Percentiles rank a stretch among this genome's conserved stretches.
These are phyloP conservation scores for Leccinellum luteum DNA, from an alignment of 768 basidiomycete genomes.

Conservation along the genomic window DNA sequence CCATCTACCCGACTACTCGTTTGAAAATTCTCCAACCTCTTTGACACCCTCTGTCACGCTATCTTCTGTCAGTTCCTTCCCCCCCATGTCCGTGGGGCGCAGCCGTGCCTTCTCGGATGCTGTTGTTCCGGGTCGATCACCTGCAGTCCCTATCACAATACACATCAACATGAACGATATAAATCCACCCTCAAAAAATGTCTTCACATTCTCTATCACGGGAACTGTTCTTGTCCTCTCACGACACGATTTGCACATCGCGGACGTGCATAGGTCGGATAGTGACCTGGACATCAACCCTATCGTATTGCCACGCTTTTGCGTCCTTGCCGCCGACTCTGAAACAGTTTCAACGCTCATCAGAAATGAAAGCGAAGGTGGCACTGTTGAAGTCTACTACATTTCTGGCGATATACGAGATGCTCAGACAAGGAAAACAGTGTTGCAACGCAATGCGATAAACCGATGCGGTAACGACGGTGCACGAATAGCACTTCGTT, in stretches of 20 bases:
- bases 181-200: constrained; percentile 58
- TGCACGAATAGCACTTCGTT: constrained; percentile 54
- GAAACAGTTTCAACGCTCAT: constrained; percentile 59
- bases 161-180: constrained; percentile 83
- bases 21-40: constrained; percentile 61
- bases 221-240: constrained; percentile 64
- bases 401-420: constrained; percentile 55
- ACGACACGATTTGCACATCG: constrained; percentile 30
- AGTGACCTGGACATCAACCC: constrained; percentile 42
- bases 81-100: constrained; percentile 30
- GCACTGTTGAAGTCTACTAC: constrained; percentile 61
- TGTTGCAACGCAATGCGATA: constrained; percentile 56
- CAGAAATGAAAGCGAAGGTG: constrained; percentile 53
- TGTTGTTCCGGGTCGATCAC: constrained; percentile 35
- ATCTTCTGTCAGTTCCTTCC: constrained; percentile 40
- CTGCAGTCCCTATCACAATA: constrained; percentile 63
- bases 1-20: constrained; percentile 69
- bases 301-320: constrained; percentile 66
- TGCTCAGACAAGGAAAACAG: constrained; percentile 61
- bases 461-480: constrained; percentile 64
- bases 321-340: constrained; percentile 62
- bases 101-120: constrained; percentile 40
- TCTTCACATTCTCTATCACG: constrained; percentile 62
- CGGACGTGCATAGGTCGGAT: constrained; percentile 23
- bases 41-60: constrained; percentile 42